Base-by-base conservation (phyloP, 257 asterid genomes). In the Eucommia ulmoides region DNA sequence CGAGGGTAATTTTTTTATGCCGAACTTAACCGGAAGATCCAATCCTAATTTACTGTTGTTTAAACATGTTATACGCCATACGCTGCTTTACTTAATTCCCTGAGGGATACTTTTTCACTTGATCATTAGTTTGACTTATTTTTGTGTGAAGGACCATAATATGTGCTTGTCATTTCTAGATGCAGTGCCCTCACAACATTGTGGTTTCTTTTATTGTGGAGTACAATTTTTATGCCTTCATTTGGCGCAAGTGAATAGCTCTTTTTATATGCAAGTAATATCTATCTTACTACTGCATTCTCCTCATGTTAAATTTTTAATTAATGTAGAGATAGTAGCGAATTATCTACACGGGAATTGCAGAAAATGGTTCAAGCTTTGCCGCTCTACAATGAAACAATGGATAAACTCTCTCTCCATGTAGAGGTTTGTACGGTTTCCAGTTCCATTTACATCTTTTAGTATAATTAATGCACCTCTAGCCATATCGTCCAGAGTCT, bases 281-380 rank as follows among this genome's bases (percentile, higher is more conserved):
- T 3, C 48, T 42, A 15, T 42, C 15, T 15, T 38, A 8, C 19
- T 42, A 8, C 10, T 35, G 53, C 35, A 23, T 45, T 45, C 55
- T 23, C 19, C 66, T 65, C 33, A 66, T 45, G 25, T 54, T 61
- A 54, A 14, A 45, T 20, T 57, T 18, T 65, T 46, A 54, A 66
- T 68, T 41, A 41, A 41, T 70, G 74, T 53, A 91, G 98, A 74
- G 96, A 91, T 56, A 83, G 93, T 61, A 51, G 78, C 67, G 98
- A 91, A 66, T 41, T 91, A 68, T 91, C 96, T 50, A 83, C 96
- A 10, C 68, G 98, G 71, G 98, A 86, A 53, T 60, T 91, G 69
- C 96, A 91, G 84, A 91, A 83, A 73, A 75, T 91, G 94, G 96
- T 86, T 68, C 98, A 91, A 74, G 83, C 94, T 53, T 75, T 91